Base-by-base conservation (phyloP, 2,329 filamentous ascomycete genomes). In the Capronia coronata region DNA sequence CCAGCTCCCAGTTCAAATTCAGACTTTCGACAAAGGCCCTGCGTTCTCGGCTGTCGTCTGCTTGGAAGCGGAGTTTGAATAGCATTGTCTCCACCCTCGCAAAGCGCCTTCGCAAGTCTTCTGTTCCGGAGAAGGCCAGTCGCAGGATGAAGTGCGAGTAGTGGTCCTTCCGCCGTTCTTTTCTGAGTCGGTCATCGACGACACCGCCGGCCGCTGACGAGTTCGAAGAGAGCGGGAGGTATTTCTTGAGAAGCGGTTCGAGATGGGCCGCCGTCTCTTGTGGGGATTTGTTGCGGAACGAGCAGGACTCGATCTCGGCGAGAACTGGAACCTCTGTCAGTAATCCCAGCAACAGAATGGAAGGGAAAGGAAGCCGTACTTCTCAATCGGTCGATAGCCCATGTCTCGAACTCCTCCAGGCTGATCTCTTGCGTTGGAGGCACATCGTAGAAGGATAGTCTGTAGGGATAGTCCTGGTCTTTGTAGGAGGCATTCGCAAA, bases 61-160 rank as follows among this genome's bases (percentile, higher is more conserved):
- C 77, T 58, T 82, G 79, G 62, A 94, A 84, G 3, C 93, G 77
- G 58, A 96, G 71, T 54, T 84, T 81, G 68, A 98, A 98, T 1
- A 98, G 76, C 78, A 86, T 87, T 0, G 86, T 87, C 69, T 98
- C 93, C 2, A 94, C 81, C 29, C 90, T 81, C 2, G 83, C 79
- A 64, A 97, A 98, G 19, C 93, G 83, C 56, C 86, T 79, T 35
- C 93, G 82, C 30, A 97, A 74, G 62, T 98, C 93, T 64, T 95
- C 89, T 0, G 91, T 96, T 1, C 85, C 82, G 0, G 90, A 83
- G 64, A 98, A 98, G 1, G 93, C 93, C 37, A 98, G 79, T 0
- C 93, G 83, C 4, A 98, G 78, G 54, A 97, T 98, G 66, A 96
- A 98, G 68, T 98, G 93, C 48, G 87, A 93, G 70, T 97, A 98